phyloP scores from a whole-genome alignment of 78 protist genomes.

The Guillardia theta region DNA sequence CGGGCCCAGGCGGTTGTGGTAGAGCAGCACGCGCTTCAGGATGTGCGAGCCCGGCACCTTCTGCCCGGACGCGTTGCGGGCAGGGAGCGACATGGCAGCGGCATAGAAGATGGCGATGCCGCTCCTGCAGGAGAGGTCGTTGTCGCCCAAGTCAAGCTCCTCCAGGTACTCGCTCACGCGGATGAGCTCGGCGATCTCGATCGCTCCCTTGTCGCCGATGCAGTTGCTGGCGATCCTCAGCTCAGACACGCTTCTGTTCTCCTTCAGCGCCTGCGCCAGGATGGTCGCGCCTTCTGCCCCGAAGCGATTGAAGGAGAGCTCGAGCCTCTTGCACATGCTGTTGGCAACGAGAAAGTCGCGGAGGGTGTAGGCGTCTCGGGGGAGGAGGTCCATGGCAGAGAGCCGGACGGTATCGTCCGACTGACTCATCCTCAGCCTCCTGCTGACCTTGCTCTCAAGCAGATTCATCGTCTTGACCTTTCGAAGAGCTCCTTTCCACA shows the following conservation, averaged over 20 bases:
- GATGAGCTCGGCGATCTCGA: background rate
- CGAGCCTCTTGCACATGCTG: background rate
- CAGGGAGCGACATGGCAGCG: background rate
- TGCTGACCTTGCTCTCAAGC: conserved; percentile 13
- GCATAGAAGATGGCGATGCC: background rate
- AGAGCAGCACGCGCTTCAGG: background rate
- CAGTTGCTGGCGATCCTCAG: background rate
- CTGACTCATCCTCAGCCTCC: background rate
- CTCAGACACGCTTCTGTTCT: background rate
- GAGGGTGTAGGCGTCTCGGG: background rate
- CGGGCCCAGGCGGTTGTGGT: background rate
- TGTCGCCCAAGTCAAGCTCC: background rate
- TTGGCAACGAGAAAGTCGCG: background rate
- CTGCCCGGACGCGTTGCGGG: background rate
- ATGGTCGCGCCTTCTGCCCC: background rate
- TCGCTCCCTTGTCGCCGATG: conserved; percentile 30
- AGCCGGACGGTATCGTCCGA: background rate
- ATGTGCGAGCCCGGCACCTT: background rate
- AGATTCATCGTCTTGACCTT: background rate
- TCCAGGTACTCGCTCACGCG: background rate
- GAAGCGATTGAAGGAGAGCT: background rate
- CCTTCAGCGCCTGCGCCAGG: background rate
- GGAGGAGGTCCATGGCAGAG: background rate
- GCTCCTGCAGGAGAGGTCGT: background rate
- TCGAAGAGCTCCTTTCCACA: background rate